Evolutionary conservation across 345 rosid species (phyloP).

Genomic region (Arabidopsis arenosa): DNA sequence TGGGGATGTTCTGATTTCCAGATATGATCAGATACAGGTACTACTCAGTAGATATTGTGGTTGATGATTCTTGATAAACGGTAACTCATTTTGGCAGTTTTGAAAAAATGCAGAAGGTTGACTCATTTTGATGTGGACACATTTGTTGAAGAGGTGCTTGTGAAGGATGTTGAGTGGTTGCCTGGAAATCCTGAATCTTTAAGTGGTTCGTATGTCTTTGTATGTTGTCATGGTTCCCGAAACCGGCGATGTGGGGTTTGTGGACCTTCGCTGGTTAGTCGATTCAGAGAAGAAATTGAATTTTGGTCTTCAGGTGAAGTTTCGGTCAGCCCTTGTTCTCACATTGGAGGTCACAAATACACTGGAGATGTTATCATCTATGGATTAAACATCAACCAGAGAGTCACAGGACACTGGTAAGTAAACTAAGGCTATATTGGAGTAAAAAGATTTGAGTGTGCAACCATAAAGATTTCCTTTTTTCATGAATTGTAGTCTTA

Average conservation of each 20-base stretch:
- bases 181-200: constrained; percentile 88
- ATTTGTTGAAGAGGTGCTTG: constrained; percentile 98
- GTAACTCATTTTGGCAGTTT: constrained; percentile 25
- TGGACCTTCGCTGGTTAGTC: constrained; percentile 80
- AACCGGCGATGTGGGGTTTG: constrained; percentile 94
- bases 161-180: constrained; percentile 85
- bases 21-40: constrained; percentile 99
- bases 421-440: not conserved
- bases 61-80: not conserved
- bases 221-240: constrained; percentile 91
- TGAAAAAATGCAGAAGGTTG: constrained; percentile 76
- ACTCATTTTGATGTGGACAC: constrained; percentile 99
- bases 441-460: not conserved
- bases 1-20: constrained; percentile 96
- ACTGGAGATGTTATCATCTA: constrained; percentile 92
- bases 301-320: constrained; percentile 74
- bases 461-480: constrained; percentile 10
- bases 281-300: constrained; percentile 87
- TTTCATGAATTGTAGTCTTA: not conserved
- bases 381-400: constrained; percentile 59
- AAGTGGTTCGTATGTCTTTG: constrained; percentile 80
- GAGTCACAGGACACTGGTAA: constrained; percentile 86
- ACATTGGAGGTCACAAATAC: constrained; percentile 90
- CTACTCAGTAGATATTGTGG: not conserved
- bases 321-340: constrained; percentile 95